Evolutionary conservation across 345 rosid species (phyloP).

Genomic region (Eucalyptus cladocalyx): DNA sequence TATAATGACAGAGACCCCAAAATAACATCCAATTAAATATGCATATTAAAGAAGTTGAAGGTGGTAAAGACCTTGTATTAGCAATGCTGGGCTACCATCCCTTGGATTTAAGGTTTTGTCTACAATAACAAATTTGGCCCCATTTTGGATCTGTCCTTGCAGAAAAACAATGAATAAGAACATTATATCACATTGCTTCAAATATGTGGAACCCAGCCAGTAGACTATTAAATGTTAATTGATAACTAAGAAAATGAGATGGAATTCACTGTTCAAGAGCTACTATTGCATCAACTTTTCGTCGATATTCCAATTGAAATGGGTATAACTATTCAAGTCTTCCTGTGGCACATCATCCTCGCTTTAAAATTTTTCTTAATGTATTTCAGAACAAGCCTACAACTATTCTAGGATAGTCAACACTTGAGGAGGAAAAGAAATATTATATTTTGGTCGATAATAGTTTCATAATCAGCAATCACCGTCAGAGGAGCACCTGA

Average conservation of each 20-base stretch:
- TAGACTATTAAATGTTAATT: not conserved
- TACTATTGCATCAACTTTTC: not conserved
- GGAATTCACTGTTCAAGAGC: not conserved
- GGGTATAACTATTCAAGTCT: not conserved
- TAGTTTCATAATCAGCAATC: not conserved
- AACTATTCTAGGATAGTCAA: not conserved
- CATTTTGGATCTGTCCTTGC: constrained; percentile 89
- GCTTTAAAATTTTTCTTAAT: not conserved
- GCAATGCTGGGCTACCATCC: constrained; percentile 60
- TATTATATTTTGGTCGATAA: not conserved
- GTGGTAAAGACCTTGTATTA: constrained; percentile 62
- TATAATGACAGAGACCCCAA: not conserved
- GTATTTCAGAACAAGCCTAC: not conserved
- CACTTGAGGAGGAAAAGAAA: not conserved
- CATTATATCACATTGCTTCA: not conserved
- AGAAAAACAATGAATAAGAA: constrained; percentile 15
- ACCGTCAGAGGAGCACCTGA: not conserved
- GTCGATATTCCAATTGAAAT: not conserved
- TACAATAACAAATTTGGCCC: constrained; percentile 88
- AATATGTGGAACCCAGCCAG: not conserved
- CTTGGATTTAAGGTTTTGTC: constrained; percentile 71
- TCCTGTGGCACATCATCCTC: not conserved
- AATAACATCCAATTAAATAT: not conserved
- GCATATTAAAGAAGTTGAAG: not conserved
- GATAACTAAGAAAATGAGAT: not conserved